Evolutionary conservation across 2,329 filamentous ascomycete genomes (phyloP), one percentile per base, ranked within the genome.

Genomic region (Beauveria sp.): DNA sequence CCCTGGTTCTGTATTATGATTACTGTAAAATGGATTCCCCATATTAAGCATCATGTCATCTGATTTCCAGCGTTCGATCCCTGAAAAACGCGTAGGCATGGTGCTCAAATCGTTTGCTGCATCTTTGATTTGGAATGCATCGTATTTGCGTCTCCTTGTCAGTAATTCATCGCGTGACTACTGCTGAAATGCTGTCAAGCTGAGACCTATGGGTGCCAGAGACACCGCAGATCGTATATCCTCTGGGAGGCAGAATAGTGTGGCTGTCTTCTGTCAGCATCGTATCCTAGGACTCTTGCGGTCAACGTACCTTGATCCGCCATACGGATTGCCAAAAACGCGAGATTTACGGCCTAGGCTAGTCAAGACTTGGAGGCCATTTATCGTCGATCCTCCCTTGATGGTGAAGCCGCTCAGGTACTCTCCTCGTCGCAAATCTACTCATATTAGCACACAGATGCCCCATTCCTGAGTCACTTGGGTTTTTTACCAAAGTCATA

Each of bases 301-400:
- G 10, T 37, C 55, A 50, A 85, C 91, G 75, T 84, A 97, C 92
- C 86, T 85, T 70, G 88, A 89, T 65, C 92, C 92, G 60, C 91
- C 91, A 65, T 80, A 79, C 12, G 86, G 75, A 67, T 96, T 94
- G 62, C 94, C 94, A 79, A 87, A 97, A 63, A 96, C 77, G 59
- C 87, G 85, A 40, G 93, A 97, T 72, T 88, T 89, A 67, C 92
- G 84, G n/a, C 92, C 92, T 63, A 91, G 77, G 68, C 87, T 97
- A 1, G 94, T 97, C 73, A 97, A 77, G 64, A 97, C 87, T 71
- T 96, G 91, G 57, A 97, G 82, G 14, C 87, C 93, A 71, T 97
- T 91, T 66, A 97, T 88, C 85, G 89, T 94, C 63, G 84, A 79
- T 24, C 91, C 92, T 55, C 89, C 86, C 66, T 92, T 82, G 56